Evolutionary conservation across 2,329 filamentous ascomycete genomes (phyloP).

Genomic region (Apiospora saccharicola): DNA sequence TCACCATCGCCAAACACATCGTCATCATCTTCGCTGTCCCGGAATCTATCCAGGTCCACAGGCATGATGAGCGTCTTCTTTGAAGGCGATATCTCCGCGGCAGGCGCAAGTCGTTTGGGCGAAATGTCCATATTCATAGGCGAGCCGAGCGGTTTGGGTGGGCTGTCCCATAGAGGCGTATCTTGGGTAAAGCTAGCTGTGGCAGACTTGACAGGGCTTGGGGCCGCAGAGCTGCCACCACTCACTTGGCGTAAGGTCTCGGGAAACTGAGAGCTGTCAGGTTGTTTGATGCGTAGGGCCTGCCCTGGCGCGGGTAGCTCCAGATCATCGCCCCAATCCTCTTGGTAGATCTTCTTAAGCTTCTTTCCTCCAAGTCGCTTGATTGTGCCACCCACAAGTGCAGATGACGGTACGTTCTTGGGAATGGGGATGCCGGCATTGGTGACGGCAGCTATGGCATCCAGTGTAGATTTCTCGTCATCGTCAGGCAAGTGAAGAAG

Average conservation of each 20-base stretch:
- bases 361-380: constrained; percentile 83
- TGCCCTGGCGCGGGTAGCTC: constrained; percentile 69
- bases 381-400: constrained; percentile 90
- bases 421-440: constrained; percentile 92
- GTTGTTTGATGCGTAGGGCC: constrained; percentile 70
- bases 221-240: constrained; percentile 57
- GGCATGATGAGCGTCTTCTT: constrained; percentile 6
- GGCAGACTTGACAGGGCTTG: constrained; percentile 57
- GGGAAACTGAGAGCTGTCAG: constrained; percentile 68
- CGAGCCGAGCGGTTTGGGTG: constrained; percentile 40
- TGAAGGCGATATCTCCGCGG: constrained; percentile 8
- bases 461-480: constrained; percentile 82
- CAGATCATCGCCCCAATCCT: constrained; percentile 84
- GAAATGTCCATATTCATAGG: not conserved
- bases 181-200: constrained; percentile 37
- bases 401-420: constrained; percentile 84
- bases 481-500: constrained; percentile 85
- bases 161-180: constrained; percentile 42
- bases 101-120: not conserved
- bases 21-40: constrained; percentile 63
- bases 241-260: constrained; percentile 74
- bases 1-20: constrained; percentile 69
- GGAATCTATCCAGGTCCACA: constrained; percentile 69
- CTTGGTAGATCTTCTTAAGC: constrained; percentile 74
- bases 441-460: constrained; percentile 87